Evolutionary conservation across 2,329 filamentous ascomycete species (phyloP).

Genomic region (Fusarium pseudograminearum): DNA sequence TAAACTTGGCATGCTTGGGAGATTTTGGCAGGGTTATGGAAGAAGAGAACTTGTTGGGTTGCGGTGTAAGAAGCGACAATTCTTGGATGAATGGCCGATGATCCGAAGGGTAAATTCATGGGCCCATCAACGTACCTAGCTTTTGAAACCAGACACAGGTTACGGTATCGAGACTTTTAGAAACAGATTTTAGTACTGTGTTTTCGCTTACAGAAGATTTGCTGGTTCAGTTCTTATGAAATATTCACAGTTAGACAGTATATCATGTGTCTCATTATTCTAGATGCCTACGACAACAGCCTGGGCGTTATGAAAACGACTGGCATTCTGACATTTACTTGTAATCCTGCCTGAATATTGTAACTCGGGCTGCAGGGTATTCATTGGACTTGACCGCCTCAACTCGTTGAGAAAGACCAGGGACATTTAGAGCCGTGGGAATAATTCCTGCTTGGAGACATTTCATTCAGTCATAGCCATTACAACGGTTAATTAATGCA

Average conservation of each 20-base stretch:
- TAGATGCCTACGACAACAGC: accelerated
- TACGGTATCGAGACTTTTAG: too few relatives aligned
- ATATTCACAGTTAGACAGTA: accelerated
- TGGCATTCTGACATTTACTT: accelerated
- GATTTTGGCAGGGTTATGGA: neutral
- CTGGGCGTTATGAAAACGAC: accelerated
- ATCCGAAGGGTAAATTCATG: neutral
- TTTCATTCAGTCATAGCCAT: accelerated
- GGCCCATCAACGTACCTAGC: too few relatives aligned
- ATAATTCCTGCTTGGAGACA: too few relatives aligned
- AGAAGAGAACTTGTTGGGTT: neutral
- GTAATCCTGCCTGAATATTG: too few relatives aligned
- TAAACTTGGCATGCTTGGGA: neutral
- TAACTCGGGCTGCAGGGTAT: accelerated
- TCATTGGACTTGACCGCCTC: neutral
- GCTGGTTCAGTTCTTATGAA: too few relatives aligned
- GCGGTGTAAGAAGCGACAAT: neutral
- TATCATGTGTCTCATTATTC: too few relatives aligned
- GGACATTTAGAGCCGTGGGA: too few relatives aligned
- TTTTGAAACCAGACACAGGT: too few relatives aligned
- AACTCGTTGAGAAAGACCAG: neutral
- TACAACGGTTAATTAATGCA: neutral
- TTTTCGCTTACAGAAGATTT: too few relatives aligned
- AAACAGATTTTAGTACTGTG: accelerated
- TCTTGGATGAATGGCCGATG: neutral